Evolutionary conservation across 2,329 filamentous ascomycete genomes (phyloP).

Genomic region (Scopulariopsis brevicaulis): DNA sequence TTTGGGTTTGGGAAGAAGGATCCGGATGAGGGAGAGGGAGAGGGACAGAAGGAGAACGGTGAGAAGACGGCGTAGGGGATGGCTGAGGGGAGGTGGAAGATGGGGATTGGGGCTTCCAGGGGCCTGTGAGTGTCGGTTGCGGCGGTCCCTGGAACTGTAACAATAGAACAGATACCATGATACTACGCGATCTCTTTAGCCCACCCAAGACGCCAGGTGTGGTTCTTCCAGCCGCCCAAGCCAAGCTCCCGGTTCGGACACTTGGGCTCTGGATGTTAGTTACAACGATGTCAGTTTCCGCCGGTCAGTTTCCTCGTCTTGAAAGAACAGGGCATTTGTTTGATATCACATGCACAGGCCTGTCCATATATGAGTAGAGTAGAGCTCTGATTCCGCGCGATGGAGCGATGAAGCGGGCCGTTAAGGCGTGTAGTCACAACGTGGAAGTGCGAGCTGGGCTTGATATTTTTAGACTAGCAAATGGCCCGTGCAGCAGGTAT

Average conservation of each 20-base stretch:
- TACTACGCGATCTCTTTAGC: background rate
- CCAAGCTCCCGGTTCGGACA: too few relatives aligned
- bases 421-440: too few relatives aligned
- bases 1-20: constrained; percentile 23
- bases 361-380: too few relatives aligned
- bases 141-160: background rate
- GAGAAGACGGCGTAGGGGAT: constrained; percentile 16
- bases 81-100: constrained; percentile 40
- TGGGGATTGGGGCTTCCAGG: constrained; percentile 77
- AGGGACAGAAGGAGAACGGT: constrained; percentile 18
- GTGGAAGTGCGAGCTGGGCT: background rate
- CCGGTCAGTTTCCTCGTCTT: too few relatives aligned
- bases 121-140: constrained; percentile 1
- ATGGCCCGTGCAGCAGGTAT: background rate
- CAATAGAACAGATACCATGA: background rate
- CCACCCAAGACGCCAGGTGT: too few relatives aligned
- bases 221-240: background rate
- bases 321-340: too few relatives aligned
- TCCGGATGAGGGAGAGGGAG: constrained; percentile 22
- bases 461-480: background rate
- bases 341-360: background rate
- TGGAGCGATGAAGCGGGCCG: too few relatives aligned
- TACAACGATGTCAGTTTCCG: too few relatives aligned
- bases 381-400: too few relatives aligned
- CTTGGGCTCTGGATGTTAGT: too few relatives aligned